These are phyloP conservation scores for Penicillium odoratum DNA, from an alignment of 495 filamentous ascomycete genomes.

Conservation along the genomic window DNA sequence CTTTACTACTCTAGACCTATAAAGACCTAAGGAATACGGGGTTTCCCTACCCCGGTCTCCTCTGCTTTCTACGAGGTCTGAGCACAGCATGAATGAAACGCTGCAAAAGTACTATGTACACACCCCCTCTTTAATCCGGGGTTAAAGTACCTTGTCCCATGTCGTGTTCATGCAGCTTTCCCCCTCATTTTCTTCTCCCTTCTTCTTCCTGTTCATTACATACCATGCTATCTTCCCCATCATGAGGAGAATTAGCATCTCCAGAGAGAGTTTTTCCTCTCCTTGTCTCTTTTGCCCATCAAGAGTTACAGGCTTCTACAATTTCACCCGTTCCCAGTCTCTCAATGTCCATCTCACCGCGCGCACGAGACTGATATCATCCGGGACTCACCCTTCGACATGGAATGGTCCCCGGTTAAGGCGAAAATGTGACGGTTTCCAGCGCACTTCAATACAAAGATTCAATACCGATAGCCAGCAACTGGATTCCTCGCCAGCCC, in stretches of 20 bases:
- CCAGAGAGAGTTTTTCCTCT: conserved; percentile 26
- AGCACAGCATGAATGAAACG: conserved; percentile 2
- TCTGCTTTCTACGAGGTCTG: conserved; percentile 9
- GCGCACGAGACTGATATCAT: conserved; percentile 13
- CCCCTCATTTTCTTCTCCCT: conserved; percentile 2
- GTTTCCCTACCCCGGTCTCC: conserved; percentile 4
- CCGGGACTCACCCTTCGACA: not conserved
- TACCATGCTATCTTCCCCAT: not conserved
- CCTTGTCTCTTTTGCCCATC: conserved; percentile 19
- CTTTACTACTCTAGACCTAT: not conserved
- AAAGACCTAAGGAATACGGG: not conserved
- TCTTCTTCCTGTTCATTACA: not conserved
- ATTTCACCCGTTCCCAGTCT: not conserved
- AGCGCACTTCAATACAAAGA: not conserved
- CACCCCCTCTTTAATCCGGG: conserved; percentile 16
- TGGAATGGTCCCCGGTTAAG: not conserved
- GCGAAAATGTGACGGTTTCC: not conserved
- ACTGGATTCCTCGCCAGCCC: not conserved
- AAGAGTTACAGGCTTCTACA: conserved; percentile 12
- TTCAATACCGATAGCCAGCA: not conserved
- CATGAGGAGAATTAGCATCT: conserved; percentile 27
- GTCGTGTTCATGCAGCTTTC: not conserved
- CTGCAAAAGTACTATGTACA: conserved; percentile 13
- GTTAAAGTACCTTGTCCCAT: conserved; percentile 21
- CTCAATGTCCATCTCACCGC: not conserved